Evolutionary conservation across 768 basidiomycete genomes (phyloP).

Genomic region (Mycena kentingensis): DNA sequence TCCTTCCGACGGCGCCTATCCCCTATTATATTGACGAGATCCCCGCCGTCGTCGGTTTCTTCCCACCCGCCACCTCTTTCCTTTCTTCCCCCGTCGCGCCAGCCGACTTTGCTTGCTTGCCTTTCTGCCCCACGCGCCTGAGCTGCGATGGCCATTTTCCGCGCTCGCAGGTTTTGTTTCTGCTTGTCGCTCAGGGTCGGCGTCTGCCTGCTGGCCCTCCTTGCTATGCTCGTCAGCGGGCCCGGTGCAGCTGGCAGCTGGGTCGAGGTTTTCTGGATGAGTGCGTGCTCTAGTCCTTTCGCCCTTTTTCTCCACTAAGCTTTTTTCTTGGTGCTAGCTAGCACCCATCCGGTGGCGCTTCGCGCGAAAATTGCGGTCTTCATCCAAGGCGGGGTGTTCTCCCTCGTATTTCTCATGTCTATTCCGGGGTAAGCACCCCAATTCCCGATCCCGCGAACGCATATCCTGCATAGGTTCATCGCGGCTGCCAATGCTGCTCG

Average conservation of each 20-base stretch:
- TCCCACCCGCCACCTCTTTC: no score
- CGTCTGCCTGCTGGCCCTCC: constrained; percentile 24
- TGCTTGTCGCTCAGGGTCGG: constrained; percentile 22
- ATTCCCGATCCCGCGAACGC: neutral
- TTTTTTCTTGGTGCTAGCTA: neutral
- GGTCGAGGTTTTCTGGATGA: constrained; percentile 22
- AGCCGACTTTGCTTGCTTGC: no score
- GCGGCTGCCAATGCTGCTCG: constrained; percentile 11
- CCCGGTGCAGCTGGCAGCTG: constrained; percentile 24
- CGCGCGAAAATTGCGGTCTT: constrained; percentile 19
- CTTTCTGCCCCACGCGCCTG: no score
- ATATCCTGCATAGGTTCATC: constrained; percentile 16
- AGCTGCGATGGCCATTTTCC: constrained; percentile 27
- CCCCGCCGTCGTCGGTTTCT: no score
- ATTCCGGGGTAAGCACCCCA: constrained; percentile 18
- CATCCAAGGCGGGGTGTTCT: constrained; percentile 21
- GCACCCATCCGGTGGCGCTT: constrained; percentile 18
- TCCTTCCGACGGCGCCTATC: no score
- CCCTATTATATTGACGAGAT: no score
- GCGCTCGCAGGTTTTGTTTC: constrained; percentile 23
- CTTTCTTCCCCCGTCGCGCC: no score
- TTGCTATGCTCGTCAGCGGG: constrained; percentile 20
- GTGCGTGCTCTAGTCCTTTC: constrained; percentile 8
- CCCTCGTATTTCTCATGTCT: constrained; percentile 23
- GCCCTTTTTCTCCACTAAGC: neutral